These are phyloP conservation scores for Penicillium polonicum DNA, from an alignment of 2,329 filamentous ascomycete genomes.

Conservation along the genomic window DNA sequence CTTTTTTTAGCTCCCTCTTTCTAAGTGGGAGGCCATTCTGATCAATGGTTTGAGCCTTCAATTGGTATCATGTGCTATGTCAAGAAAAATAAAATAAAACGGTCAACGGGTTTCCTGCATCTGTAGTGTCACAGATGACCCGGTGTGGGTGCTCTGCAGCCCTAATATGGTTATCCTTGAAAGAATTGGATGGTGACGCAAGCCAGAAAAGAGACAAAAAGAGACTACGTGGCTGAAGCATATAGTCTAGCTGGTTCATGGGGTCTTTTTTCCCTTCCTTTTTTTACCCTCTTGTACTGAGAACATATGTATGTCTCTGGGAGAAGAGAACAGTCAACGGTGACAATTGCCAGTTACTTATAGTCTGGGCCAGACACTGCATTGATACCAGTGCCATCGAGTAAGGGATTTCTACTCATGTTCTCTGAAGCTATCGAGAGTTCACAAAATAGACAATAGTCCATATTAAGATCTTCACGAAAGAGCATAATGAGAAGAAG, in stretches of 20 bases:
- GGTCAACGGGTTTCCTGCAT: slow-evolving; percentile 12
- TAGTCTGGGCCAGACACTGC: not conserved
- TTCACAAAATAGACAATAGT: slow-evolving; percentile 4
- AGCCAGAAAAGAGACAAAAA: not conserved
- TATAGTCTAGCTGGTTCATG: not conserved
- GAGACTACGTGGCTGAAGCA: not conserved
- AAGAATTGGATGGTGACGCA: slow-evolving; percentile 5
- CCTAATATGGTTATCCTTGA: slow-evolving; percentile 9
- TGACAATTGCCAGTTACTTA: not conserved
- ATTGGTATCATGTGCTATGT: slow-evolving; percentile 7
- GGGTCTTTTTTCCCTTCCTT: not conserved
- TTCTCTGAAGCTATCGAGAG: slow-evolving; percentile 11
- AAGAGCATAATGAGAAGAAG: not conserved
- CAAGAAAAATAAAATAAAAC: not conserved
- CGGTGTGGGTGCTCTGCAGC: slow-evolving; percentile 5
- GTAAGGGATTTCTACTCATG: not conserved
- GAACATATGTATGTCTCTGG: not conserved
- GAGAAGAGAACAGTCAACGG: not conserved
- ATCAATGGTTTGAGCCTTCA: not conserved
- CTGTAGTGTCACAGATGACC: slow-evolving; percentile 14
- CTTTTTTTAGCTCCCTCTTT: not conserved
- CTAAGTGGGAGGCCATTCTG: not conserved
- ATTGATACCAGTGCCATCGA: not conserved
- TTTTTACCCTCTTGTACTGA: not conserved
- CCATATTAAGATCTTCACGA: not conserved